Percentiles rank a stretch among this genome's conserved stretches.
phyloP scores from a whole-genome alignment of 768 basidiomycete species.

The Kwoniella europaea region DNA sequence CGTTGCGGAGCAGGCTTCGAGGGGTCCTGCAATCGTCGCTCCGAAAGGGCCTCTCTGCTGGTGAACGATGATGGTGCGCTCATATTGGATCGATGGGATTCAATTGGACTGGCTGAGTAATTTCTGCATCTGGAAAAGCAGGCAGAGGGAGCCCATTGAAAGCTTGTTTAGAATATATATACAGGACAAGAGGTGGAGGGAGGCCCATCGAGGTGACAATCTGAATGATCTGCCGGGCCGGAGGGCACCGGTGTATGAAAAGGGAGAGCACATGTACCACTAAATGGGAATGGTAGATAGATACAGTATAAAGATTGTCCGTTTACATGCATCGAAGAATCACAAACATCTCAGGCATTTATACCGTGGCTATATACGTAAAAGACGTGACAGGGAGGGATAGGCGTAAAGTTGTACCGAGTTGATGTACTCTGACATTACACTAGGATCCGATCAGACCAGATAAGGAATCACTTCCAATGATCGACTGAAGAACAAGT shows the following conservation, averaged over 20 bases:
- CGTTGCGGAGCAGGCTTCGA: conserved; percentile 18
- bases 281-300: not conserved
- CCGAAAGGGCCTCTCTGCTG: conserved; percentile 28
- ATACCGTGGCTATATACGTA: conserved; percentile 7
- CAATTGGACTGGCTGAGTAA: no score
- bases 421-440: not conserved
- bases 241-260: not conserved
- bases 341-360: not conserved
- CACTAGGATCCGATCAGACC: conserved; percentile 5
- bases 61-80: conserved; percentile 35
- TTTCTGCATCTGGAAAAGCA: not conserved
- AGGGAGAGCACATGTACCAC: conserved; percentile 10
- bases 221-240: conserved; percentile 6
- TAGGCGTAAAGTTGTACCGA: not conserved
- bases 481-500: conserved; percentile 8
- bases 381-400: not conserved
- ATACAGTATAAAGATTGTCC: not conserved
- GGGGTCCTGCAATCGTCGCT: conserved; percentile 35
- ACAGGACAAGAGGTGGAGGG: not conserved
- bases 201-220: not conserved
- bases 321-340: not conserved
- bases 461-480: conserved; percentile 17
- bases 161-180: conserved; percentile 4
- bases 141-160: not conserved
- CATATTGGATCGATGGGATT: not conserved